phyloP scores from a whole-genome alignment of 2,329 filamentous ascomycete genomes.

The Biscogniauxia marginata region DNA sequence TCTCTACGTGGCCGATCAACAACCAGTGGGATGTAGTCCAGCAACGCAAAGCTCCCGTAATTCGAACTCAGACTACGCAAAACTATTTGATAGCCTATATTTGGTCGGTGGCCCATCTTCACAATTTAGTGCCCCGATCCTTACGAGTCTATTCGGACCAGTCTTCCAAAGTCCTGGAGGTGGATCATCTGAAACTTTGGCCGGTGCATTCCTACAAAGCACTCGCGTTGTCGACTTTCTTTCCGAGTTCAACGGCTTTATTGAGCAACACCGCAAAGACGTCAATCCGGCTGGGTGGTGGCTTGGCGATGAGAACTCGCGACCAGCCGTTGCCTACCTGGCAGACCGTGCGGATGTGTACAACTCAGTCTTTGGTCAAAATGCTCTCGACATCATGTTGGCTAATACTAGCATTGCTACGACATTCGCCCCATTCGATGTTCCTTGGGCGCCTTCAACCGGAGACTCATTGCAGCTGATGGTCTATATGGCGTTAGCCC shows the following conservation, averaged over 20 bases:
- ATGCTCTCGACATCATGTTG: constrained; percentile 64
- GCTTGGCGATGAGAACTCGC: constrained; percentile 58
- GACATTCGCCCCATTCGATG: constrained; percentile 72
- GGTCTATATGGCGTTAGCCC: constrained; percentile 76
- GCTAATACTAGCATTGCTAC: constrained; percentile 68
- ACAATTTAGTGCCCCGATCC: constrained; percentile 33
- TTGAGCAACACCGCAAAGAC: constrained; percentile 61
- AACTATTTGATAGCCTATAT: constrained; percentile 34
- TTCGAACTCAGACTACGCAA: constrained; percentile 36
- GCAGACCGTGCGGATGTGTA: constrained; percentile 58
- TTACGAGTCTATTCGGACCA: constrained; percentile 39
- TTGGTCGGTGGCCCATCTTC: constrained; percentile 46
- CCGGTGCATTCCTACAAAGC: constrained; percentile 31
- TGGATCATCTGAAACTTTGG: constrained; percentile 10
- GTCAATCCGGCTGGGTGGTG: constrained; percentile 80
- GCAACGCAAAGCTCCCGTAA: constrained; percentile 31
- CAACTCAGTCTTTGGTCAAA: constrained; percentile 62
- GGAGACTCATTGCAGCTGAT: constrained; percentile 77
- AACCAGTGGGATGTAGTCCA: constrained; percentile 30
- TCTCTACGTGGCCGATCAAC: constrained; percentile 61
- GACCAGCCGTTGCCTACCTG: constrained; percentile 69
- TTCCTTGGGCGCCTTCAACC: constrained; percentile 65
- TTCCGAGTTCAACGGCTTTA: constrained; percentile 65
- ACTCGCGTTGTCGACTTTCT: constrained; percentile 61
- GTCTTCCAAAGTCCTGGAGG: constrained; percentile 33